Evolutionary conservation across 2,329 filamentous ascomycete genomes (phyloP).

Genomic region (Huntiella abstrusa): DNA sequence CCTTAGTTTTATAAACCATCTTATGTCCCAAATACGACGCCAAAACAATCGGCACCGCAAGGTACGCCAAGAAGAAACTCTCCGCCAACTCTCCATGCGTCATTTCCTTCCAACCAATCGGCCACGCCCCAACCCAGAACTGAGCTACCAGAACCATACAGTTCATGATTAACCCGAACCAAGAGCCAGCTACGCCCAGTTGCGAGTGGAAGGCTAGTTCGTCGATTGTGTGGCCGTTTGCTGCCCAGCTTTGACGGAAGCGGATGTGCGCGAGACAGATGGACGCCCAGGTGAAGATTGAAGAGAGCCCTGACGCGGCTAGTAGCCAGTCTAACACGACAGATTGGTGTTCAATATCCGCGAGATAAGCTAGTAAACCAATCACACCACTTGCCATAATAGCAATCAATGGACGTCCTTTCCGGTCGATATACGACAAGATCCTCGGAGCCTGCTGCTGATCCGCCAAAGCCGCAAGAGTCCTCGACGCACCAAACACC

Average conservation of each 20-base stretch:
- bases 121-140: constrained; percentile 74
- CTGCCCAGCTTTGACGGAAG: constrained; percentile 64
- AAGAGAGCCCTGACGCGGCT: constrained; percentile 49
- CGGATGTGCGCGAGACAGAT: constrained; percentile 87
- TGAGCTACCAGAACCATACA: constrained; percentile 58
- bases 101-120: constrained; percentile 37
- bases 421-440: constrained; percentile 64
- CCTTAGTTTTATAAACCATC: constrained; percentile 47
- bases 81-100: constrained; percentile 29
- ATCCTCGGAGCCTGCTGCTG: constrained; percentile 64
- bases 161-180: constrained; percentile 61
- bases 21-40: constrained; percentile 59
- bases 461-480: constrained; percentile 74
- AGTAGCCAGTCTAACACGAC: constrained; percentile 60
- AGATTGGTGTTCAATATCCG: constrained; percentile 36
- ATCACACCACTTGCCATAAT: constrained; percentile 48
- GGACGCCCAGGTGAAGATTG: constrained; percentile 61
- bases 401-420: constrained; percentile 59
- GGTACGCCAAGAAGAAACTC: constrained; percentile 56
- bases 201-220: constrained; percentile 72
- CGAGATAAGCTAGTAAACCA: constrained; percentile 59
- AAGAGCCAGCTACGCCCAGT: constrained; percentile 62
- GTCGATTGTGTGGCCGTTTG: constrained; percentile 47
- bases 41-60: constrained; percentile 50
- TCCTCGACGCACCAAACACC: constrained; percentile 80